A percentile compares a stretch with the other conserved stretches of the same genome.
phyloP scores from a whole-genome alignment of 306 rosid species.

The Luffa aegyptiaca region DNA sequence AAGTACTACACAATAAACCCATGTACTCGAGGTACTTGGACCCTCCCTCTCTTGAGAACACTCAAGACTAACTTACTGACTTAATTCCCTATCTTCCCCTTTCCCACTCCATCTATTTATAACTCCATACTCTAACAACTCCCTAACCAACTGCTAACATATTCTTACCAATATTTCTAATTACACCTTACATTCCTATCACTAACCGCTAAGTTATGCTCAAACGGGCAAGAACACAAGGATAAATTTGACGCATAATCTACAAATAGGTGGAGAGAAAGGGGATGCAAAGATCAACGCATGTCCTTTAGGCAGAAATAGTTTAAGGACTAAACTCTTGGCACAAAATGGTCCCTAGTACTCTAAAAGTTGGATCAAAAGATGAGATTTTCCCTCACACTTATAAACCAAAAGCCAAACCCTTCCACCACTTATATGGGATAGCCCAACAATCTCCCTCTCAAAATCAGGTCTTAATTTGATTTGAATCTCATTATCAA shows the following conservation, averaged over 20 bases:
- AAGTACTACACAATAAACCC: no score
- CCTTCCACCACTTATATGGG: not conserved
- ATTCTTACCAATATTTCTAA: no score
- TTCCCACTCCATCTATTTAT: no score
- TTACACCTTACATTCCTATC: no score
- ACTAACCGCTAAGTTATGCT: not conserved
- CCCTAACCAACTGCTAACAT: no score
- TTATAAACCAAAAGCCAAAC: not conserved
- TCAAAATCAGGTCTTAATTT: not conserved
- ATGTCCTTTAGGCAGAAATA: not conserved
- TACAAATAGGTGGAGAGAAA: not conserved
- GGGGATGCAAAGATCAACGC: not conserved
- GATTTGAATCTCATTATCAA: not conserved
- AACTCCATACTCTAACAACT: no score
- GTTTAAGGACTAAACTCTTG: not conserved
- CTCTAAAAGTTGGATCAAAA: not conserved
- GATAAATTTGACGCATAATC: not conserved
- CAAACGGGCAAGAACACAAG: not conserved
- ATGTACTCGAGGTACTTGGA: no score
- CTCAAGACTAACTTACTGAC: no score
- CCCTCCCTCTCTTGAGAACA: no score
- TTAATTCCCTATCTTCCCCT: no score
- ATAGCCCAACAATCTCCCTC: not conserved
- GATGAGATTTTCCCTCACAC: not conserved
- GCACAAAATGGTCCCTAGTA: not conserved